Evolutionary conservation across 768 basidiomycete genomes (phyloP), one percentile per base, ranked within the genome.

Genomic region (Boletus bicolor): DNA sequence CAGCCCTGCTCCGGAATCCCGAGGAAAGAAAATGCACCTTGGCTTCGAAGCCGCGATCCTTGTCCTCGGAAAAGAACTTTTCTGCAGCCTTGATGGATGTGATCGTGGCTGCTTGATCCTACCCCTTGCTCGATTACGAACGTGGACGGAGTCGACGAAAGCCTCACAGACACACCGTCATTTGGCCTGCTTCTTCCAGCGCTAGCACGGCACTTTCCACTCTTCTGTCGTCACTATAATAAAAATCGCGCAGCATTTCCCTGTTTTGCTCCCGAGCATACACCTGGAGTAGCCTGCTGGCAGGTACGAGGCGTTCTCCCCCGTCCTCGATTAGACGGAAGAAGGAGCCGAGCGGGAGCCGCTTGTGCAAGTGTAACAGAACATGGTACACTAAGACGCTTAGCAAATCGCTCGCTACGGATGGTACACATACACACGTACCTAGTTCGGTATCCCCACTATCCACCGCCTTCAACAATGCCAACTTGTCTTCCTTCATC

Each of bases 381-480:
- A 98, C 95, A 68, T 94, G 88, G 69, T 97, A 98, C 5, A 98
- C 97, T 97, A 7, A 39, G 10, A 53, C 38, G 9, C 28, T 56
- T 34, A 52, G 35, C 49, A n/a, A 12, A 12, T 49, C 7, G 5
- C n/a, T 5, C 5, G 15, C 2, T 7, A 21, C 28, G 3, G 34
- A 21, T 14, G 35, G 17, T 6, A 36, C 2, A 35, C 26, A 47
- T 2, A 8, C 8, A 51, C 8, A 70, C 80, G 26, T 64, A 96
- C 95, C 87, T 3, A 99, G 81, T 72, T 99, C 94, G 0, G 93
- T 93, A 67, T 98, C 94, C 1, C 95, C 96, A 62, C 93, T 96
- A 59, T 93, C 89, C 17, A 95, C 87, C 4, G 96, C 93, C 69
- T 96, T 98, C 51, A 81, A 72, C 26, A 98, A 74, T 3, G 95